These are phyloP conservation scores for Stygiomarasmius scandens DNA, from an alignment of 1,284 basidiomycete species.

Conservation along the genomic window DNA sequence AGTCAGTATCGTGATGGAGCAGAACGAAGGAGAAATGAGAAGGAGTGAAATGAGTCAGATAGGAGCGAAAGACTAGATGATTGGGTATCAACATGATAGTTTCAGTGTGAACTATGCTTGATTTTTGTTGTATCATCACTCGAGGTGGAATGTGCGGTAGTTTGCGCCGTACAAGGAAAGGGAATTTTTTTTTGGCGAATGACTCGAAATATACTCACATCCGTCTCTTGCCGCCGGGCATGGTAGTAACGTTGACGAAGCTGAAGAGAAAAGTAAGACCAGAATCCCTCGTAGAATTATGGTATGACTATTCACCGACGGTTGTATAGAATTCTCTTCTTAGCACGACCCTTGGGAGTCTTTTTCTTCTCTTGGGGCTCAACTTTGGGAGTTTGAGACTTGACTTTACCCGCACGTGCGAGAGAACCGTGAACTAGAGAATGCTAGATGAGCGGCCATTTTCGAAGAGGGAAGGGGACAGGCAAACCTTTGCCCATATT, in stretches of 20 bases:
- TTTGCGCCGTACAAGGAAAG: slow-evolving; percentile 5
- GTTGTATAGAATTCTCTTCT: slow-evolving; percentile 96
- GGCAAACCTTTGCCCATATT: slow-evolving; percentile 70
- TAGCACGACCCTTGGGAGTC: slow-evolving; percentile 92
- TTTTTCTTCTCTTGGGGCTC: slow-evolving; percentile 99
- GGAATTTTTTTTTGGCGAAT: slow-evolving; percentile 11
- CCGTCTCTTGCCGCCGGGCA: slow-evolving; percentile 92
- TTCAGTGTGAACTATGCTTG: slow-evolving; percentile 95
- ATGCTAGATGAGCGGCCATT: slow-evolving; percentile 7
- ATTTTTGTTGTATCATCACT: slow-evolving; percentile 67
- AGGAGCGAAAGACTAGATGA: slow-evolving; percentile 94
- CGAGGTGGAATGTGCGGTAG: neutral
- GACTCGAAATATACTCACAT: slow-evolving; percentile 70
- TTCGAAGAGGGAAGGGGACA: slow-evolving; percentile 3
- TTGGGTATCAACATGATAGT: slow-evolving; percentile 72
- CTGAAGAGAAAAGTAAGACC: slow-evolving; percentile 39
- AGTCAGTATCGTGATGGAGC: slow-evolving; percentile 22
- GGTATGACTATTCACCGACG: slow-evolving; percentile 66
- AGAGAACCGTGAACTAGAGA: slow-evolving; percentile 95
- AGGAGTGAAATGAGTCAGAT: slow-evolving; percentile 61
- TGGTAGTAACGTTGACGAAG: slow-evolving; percentile 93
- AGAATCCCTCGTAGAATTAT: neutral
- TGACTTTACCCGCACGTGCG: slow-evolving; percentile 99
- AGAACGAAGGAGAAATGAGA: neutral
- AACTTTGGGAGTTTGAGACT: slow-evolving; percentile 96